Evolutionary conservation across 2,329 filamentous ascomycete species (phyloP), one percentile per base, ranked within the genome.

Genomic region (Davidsoniella eucalypti): DNA sequence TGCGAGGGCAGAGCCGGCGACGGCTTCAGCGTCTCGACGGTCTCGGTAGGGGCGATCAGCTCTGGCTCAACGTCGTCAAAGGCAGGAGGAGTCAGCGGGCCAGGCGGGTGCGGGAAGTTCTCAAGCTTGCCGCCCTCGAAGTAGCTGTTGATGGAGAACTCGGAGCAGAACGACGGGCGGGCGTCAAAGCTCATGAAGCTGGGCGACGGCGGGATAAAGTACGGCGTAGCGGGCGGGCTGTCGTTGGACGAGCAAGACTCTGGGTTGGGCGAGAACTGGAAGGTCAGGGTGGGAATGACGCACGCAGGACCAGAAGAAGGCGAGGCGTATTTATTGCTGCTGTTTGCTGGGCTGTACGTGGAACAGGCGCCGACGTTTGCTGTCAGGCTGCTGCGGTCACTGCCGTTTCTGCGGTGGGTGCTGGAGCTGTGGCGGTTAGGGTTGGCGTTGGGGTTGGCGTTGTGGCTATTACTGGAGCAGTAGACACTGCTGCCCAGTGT

Each of bases 51-150:
- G 8, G 26, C 26, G 10, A 33, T 33, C 8, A 33, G 16, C 41
- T 43, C 18, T 21, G 39, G 4, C 40, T 44, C 16, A 14, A 9
- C 23, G 21, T 44, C 21, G 6, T 33, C 26, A 33, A 33, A 33
- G 7, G 40, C 36, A 16, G 47, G 40, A 4, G 51, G 51, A 18
- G 51, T 50, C 9, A 44, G 42, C 12, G 47, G 42, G 10, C 46
- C 39, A 8, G 51, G 51, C 14, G 51, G 51, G 25, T 52, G 51
- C 10, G 51, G 51, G 37, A 50, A 52, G 42, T 39, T 52, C 38
- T 52, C 51, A 17, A 52, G 51, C 43, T 52, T 52, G 23, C 51
- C 51, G 25, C 51, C 51, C n/a, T 52, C 51, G 12, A 52, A 52
- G 33, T 45, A 49, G 26, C 46, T 49, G 43, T 52, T 52, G 42